These are phyloP conservation scores for Trametes gibbosa DNA, from an alignment of 768 basidiomycete genomes.

Conservation along the genomic window DNA sequence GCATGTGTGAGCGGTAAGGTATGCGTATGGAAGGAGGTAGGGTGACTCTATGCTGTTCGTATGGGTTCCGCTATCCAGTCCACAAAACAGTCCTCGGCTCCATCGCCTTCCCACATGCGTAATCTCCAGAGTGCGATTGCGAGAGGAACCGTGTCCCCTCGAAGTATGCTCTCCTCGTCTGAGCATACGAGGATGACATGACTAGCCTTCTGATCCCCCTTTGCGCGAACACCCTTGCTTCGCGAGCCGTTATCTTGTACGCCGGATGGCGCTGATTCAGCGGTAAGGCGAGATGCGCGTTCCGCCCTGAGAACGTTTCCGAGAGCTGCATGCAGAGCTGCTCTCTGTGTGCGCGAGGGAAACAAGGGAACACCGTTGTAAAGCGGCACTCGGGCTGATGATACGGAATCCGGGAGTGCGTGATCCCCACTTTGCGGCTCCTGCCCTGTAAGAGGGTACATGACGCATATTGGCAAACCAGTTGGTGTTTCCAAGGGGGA, in stretches of 20 bases:
- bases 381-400: constrained; percentile 47
- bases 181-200: constrained; percentile 70
- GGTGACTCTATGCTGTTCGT: neutral
- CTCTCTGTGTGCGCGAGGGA: constrained; percentile 58
- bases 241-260: neutral
- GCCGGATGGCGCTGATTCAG: neutral
- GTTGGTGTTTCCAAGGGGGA: constrained; percentile 4
- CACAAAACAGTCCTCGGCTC: neutral
- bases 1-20: neutral
- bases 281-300: constrained; percentile 27
- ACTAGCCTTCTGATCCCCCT: constrained; percentile 47
- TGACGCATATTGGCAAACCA: constrained; percentile 23
- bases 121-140: constrained; percentile 79
- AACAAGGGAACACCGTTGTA: constrained; percentile 70
- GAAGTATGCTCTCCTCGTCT: constrained; percentile 42
- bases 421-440: neutral
- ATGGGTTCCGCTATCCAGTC: constrained; percentile 4
- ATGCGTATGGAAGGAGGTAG: neutral
- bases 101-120: constrained; percentile 67
- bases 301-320: constrained; percentile 49
- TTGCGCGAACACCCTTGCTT: constrained; percentile 5
- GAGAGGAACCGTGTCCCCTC: constrained; percentile 61
- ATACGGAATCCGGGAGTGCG: constrained; percentile 27
- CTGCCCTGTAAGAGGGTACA: constrained; percentile 25
- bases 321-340: constrained; percentile 51